Conservation (phyloP, 2,329 filamentous ascomycete genomes). For the Neonectria punicea region DNA sequence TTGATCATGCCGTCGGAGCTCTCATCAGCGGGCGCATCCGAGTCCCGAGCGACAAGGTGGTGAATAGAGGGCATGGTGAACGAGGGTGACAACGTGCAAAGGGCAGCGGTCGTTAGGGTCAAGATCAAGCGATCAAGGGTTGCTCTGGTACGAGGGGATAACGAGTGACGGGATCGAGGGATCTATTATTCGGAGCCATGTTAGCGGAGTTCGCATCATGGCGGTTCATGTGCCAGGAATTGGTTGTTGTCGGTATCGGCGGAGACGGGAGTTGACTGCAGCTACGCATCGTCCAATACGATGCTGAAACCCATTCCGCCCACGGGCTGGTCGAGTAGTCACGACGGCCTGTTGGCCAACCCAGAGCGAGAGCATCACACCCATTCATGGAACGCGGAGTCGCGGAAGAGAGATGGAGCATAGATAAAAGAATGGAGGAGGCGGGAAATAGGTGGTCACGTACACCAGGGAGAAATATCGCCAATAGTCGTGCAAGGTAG, state of each 20-base stretch:
- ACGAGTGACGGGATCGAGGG: constrained; percentile 31
- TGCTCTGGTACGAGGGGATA: constrained; percentile 35
- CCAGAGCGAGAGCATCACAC: constrained; percentile 20
- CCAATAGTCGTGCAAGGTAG: constrained; percentile 39
- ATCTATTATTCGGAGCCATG: constrained; percentile 34
- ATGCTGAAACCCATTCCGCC: constrained; percentile 35
- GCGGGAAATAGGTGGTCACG: constrained; percentile 37
- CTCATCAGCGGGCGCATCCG: constrained; percentile 50
- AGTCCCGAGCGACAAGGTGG: constrained; percentile 36
- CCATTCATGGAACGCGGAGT: constrained; percentile 38
- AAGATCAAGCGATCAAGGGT: constrained; percentile 26
- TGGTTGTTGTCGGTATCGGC: constrained; percentile 16
- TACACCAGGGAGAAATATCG: constrained; percentile 45
- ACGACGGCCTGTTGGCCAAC: constrained; percentile 7
- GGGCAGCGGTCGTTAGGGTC: constrained; percentile 8
- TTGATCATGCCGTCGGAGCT: constrained; percentile 73
- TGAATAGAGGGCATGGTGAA: constrained; percentile 41
- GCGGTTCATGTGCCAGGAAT: not conserved
- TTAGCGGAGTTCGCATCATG: constrained; percentile 26
- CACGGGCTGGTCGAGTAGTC: constrained; percentile 26
- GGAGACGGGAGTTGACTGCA: constrained; percentile 14
- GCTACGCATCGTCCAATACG: constrained; percentile 38
- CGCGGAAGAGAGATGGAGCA: constrained; percentile 31
- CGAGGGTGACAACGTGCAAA: constrained; percentile 23
- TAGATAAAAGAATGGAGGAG: constrained; percentile 26